Base-by-base conservation (phyloP, 78 protist genomes). In the Tieghemostelium lacteum region DNA sequence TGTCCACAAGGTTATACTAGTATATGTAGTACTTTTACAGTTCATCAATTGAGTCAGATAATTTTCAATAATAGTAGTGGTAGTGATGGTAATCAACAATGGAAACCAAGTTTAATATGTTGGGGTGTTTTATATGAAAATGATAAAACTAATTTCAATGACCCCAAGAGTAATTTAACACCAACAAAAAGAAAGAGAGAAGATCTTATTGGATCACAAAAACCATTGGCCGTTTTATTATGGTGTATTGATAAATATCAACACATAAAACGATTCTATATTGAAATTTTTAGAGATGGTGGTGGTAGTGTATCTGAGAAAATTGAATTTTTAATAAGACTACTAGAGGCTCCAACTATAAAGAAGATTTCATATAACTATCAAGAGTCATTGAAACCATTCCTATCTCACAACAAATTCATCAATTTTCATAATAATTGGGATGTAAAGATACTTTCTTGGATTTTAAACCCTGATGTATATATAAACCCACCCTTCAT, bases 71-170 rank as follows among this genome's bases (percentile, higher is more conserved):
- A n/a, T n/a, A n/a, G n/a, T n/a, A n/a, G n/a, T n/a, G n/a, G n/a
- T n/a, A n/a, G n/a, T n/a, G n/a, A n/a, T n/a, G n/a, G n/a, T n/a
- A n/a, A n/a, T n/a, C n/a, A n/a, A n/a, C n/a, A n/a, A n/a, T n/a
- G n/a, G n/a, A n/a, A n/a, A n/a, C n/a, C n/a, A n/a, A n/a, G n/a
- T n/a, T 34, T 55, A 24, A 3, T 83, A 17, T 2, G 39, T 8
- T 60, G 73, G 63, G 77, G 78, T 58, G 33, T 70, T 0, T 19
- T 58, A 0, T 55, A 58, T 24, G 91, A 83, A 16, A 83, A 83
- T 39, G 78, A 83, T 24, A 60, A 67, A 34, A 83, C 91, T 0
- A 77, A 64, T 36, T 42, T 55, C 24, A 62, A 72, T 22, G 69
- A 83, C 2, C n/a, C n/a, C n/a, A n/a, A n/a, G n/a, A 5, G 39